Evolutionary conservation across 495 filamentous ascomycete species (phyloP).

Genomic region (Penicillium manginii): DNA sequence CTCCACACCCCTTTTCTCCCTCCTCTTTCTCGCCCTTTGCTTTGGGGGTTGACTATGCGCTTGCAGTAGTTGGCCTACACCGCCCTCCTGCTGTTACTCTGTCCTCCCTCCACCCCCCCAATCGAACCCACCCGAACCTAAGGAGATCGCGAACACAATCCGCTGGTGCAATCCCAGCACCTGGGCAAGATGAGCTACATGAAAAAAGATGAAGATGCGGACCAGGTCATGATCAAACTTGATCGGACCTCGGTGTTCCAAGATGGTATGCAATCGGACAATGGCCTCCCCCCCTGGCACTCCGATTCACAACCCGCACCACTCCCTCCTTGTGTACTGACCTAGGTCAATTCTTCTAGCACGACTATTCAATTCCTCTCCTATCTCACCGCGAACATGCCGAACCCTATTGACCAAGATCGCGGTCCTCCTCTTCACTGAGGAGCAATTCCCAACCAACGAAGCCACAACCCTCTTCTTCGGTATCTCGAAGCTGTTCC

Average conservation of each 20-base stretch:
- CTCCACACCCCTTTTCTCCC: constrained; percentile 10
- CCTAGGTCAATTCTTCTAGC: constrained; percentile 56
- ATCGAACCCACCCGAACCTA: constrained; percentile 26
- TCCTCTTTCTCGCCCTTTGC: constrained; percentile 5
- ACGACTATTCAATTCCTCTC: constrained; percentile 95
- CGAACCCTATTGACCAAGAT: constrained; percentile 97
- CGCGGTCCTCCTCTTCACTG: constrained; percentile 92
- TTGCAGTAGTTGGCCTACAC: constrained; percentile 35
- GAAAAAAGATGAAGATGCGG: constrained; percentile 98
- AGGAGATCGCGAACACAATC: constrained; percentile 30
- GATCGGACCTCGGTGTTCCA: constrained; percentile 98
- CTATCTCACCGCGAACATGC: constrained; percentile 92
- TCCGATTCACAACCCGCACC: constrained; percentile 21
- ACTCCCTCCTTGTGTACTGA: constrained; percentile 20
- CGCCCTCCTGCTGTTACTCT: constrained; percentile 37
- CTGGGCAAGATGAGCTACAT: constrained; percentile 81
- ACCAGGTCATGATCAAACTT: constrained; percentile 89
- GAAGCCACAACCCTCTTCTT: constrained; percentile 99
- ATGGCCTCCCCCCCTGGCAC: constrained; percentile 24
- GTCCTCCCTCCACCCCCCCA: constrained; percentile 33
- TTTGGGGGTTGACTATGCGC: constrained; percentile 25
- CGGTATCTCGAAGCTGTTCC: constrained; percentile 98
- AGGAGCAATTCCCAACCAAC: constrained; percentile 93
- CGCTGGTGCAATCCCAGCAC: constrained; percentile 43
- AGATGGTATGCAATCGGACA: constrained; percentile 71